phyloP scores from a whole-genome alignment of 1,284 basidiomycete genomes.

The Apiotrichum sp. region DNA sequence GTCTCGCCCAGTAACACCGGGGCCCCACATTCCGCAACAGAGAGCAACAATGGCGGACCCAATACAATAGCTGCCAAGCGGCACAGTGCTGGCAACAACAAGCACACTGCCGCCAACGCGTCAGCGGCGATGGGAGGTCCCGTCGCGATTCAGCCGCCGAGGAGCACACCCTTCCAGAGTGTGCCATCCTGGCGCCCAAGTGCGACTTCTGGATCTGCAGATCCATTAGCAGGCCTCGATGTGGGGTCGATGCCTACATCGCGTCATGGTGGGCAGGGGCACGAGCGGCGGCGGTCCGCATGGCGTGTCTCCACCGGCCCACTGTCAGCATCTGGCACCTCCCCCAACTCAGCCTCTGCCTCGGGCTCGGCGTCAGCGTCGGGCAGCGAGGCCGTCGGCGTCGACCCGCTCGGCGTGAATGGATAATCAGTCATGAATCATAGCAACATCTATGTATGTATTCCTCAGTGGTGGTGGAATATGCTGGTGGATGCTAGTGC shows the following conservation, averaged over 20 bases:
- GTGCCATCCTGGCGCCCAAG: too few species aligned
- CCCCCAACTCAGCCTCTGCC: background rate
- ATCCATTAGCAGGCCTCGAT: constrained; percentile 14
- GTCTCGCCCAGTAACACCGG: background rate
- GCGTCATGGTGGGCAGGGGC: background rate
- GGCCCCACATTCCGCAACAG: background rate
- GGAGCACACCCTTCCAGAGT: too few species aligned
- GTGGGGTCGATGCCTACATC: constrained; percentile 5
- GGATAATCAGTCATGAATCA: background rate
- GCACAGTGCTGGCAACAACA: background rate
- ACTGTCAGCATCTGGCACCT: background rate
- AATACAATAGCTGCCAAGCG: too few species aligned
- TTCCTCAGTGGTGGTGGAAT: too few species aligned
- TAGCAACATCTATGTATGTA: too few species aligned
- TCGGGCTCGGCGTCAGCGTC: constrained; percentile 3
- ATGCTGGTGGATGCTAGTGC: too few species aligned
- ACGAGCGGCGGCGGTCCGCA: constrained; percentile 2
- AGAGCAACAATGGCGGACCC: too few species aligned
- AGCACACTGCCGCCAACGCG: background rate
- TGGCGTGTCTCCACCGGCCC: background rate
- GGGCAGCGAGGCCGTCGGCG: constrained; percentile 7
- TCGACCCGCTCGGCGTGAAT: constrained; percentile 12
- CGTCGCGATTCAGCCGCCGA: too few species aligned
- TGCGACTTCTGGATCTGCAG: background rate
- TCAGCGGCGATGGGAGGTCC: background rate